phyloP scores from a whole-genome alignment of 352 stramenopile species.

The Aphanomyces cochlioides region DNA sequence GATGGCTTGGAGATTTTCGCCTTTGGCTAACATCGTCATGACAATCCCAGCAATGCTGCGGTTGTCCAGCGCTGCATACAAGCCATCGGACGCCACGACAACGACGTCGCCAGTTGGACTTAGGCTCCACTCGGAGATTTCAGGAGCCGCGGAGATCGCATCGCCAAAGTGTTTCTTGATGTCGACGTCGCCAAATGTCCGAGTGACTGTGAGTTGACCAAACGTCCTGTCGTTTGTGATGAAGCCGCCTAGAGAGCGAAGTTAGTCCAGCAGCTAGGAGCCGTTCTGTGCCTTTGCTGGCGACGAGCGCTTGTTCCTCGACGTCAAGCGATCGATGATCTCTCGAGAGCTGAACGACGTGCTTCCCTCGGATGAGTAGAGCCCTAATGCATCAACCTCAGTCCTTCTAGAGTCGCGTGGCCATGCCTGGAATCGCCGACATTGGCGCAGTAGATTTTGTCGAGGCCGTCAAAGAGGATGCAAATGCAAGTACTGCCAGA shows the following conservation, averaged over 20 bases:
- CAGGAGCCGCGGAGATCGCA: constrained; percentile 5
- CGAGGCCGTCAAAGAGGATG: constrained; percentile 19
- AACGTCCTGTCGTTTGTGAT: constrained; percentile 32
- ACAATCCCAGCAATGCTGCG: constrained; percentile 4
- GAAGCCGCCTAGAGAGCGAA: constrained; percentile 23
- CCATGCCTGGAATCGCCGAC: constrained; percentile 32
- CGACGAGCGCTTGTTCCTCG: constrained; percentile 21
- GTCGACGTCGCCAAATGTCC: constrained; percentile 34
- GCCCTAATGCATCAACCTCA: constrained; percentile 1
- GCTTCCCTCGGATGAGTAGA: constrained; percentile 29
- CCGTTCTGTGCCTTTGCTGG: constrained; percentile 19
- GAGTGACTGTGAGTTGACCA: constrained; percentile 34
- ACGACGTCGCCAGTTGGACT: constrained; percentile 15
- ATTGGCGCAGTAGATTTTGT: constrained; percentile 33
- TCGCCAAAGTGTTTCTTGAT: constrained; percentile 30
- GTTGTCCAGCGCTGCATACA: constrained; percentile 28
- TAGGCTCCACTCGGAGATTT: constrained; percentile 26
- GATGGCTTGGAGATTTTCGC: not conserved
- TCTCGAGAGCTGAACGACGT: constrained; percentile 25
- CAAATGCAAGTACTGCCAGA: constrained; percentile 21
- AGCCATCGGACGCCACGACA: constrained; percentile 18
- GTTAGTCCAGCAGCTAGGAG: not conserved
- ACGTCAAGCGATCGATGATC: constrained; percentile 30
- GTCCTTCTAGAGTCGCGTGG: not conserved
- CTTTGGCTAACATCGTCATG: not conserved